Base-by-base conservation (phyloP, 2,329 filamentous ascomycete genomes). In the Phialophora tarda region DNA sequence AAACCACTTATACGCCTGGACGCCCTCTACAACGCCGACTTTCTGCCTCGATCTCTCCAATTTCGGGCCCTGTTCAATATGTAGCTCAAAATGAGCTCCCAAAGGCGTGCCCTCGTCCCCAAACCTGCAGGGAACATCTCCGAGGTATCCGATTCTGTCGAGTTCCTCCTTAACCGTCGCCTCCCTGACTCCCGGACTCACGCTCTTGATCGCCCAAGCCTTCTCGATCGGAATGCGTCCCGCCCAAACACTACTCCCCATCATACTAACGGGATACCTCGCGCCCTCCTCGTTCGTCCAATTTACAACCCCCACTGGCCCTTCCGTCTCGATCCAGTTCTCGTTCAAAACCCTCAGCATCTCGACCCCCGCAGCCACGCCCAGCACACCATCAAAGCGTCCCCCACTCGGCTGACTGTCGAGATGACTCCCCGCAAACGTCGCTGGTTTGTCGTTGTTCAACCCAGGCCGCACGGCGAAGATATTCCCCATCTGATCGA, bases 201-300 rank as follows among this genome's bases (percentile, higher is more conserved):
- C 85, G 75, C 91, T 89, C 53, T 81, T 82, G 2, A 89, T 79
- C 38, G 78, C 81, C 76, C 88, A 87, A 10, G 88, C 90, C 59
- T 79, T 80, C 12, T 88, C 82, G 3, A 91, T 77, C 0, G 88
- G 78, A 11, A 91, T 88, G 0, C 81, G 80, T 12, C 83, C 89
- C 0, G 90, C 86, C 91, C 91, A 94, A 17, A 93, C 91, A 1
- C 89, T 91, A 0, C 89, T 92, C 0, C 88, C 82, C 44, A 90
- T 80, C 89, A 92, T 93, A 23, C 86, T 90, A 53, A 88, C 87
- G 0, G 91, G 90, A 71, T 93, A 94, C 0, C 91, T 85, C 0
- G 91, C 91, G 2, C 91, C 91, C 79, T 95, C 92, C 78, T 95
- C 91, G 74, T 91, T 91, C 1, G 89, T 93, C 89, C 89, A 92